phyloP scores from a whole-genome alignment of 345 rosid genomes.

The Euphorbia lathyris region DNA sequence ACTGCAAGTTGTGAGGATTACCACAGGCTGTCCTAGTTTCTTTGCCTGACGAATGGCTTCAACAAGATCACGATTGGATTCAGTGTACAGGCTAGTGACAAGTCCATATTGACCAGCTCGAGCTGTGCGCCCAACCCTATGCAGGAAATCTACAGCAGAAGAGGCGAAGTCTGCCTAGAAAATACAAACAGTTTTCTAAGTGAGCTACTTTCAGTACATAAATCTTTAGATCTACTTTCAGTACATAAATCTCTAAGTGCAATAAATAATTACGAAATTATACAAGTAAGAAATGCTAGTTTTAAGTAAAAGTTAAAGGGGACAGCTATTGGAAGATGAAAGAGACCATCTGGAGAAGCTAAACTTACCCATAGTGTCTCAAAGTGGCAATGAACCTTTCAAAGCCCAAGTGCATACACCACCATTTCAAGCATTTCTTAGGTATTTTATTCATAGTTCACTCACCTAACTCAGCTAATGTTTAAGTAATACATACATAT shows the following conservation, averaged over 20 bases:
- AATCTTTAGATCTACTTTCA: too few species aligned
- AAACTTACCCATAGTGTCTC: too few species aligned
- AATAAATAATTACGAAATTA: not conserved
- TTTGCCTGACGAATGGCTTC: constrained; percentile 73
- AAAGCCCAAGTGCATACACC: too few species aligned
- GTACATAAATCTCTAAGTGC: not conserved
- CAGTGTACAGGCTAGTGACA: constrained; percentile 86
- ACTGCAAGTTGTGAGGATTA: constrained; percentile 27
- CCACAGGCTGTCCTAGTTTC: constrained; percentile 80
- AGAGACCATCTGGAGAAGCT: not conserved
- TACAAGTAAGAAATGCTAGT: not conserved
- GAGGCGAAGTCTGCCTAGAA: constrained; percentile 96
- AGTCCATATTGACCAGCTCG: constrained; percentile 91
- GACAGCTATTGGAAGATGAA: not conserved
- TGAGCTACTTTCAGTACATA: constrained; percentile 2
- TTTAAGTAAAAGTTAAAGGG: not conserved
- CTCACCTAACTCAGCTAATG: not conserved
- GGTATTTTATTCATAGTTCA: not conserved
- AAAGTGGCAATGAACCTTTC: too few species aligned
- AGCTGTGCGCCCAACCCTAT: constrained; percentile 93
- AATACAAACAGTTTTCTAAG: constrained; percentile 17
- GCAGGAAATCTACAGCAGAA: constrained; percentile 90
- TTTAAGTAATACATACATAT: not conserved
- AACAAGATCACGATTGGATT: constrained; percentile 70
- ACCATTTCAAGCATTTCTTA: not conserved